Conservation (phyloP, 2,329 filamentous ascomycete genomes). For the Dactylella cylindrospora region DNA sequence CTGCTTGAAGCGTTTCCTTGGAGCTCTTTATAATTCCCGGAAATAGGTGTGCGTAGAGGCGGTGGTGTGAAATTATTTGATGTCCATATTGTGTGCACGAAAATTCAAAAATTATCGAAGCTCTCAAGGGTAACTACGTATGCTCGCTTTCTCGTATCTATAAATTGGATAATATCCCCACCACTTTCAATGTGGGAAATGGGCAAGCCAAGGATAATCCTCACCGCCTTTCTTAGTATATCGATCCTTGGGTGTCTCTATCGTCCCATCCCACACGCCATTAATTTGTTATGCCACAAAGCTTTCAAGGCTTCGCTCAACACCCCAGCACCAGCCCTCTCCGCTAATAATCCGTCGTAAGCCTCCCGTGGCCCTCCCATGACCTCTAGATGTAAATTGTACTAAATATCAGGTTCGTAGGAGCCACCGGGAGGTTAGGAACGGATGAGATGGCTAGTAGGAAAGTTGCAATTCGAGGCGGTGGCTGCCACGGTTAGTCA, state of each 20-base stretch:
- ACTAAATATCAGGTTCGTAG: neutral
- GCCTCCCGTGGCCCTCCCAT: constrained; percentile 1
- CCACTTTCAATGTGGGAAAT: too few species aligned
- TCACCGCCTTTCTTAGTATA: too few species aligned
- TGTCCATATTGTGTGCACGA: constrained; percentile 18
- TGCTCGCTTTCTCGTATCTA: too few species aligned
- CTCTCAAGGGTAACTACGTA: too few species aligned
- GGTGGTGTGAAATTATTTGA: neutral
- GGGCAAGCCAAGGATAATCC: too few species aligned
- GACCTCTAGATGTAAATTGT: too few species aligned
- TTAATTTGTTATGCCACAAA: too few species aligned
- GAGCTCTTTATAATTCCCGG: neutral
- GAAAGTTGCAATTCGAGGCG: too few species aligned
- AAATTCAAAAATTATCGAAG: constrained; percentile 26
- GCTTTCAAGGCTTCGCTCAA: constrained; percentile 7
- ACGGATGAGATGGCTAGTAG: neutral
- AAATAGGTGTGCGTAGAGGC: neutral
- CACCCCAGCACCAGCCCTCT: neutral
- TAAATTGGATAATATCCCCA: too few species aligned
- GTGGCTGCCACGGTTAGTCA: too few species aligned
- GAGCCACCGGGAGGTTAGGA: neutral
- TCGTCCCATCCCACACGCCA: too few species aligned
- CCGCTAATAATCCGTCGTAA: constrained; percentile 7
- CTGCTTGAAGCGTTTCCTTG: constrained; percentile 7
- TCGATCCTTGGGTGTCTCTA: too few species aligned